A percentile compares a stretch with the other conserved stretches of the same genome.
phyloP scores from a whole-genome alignment of 257 asterid genomes.

The Penstemon eatonii region DNA sequence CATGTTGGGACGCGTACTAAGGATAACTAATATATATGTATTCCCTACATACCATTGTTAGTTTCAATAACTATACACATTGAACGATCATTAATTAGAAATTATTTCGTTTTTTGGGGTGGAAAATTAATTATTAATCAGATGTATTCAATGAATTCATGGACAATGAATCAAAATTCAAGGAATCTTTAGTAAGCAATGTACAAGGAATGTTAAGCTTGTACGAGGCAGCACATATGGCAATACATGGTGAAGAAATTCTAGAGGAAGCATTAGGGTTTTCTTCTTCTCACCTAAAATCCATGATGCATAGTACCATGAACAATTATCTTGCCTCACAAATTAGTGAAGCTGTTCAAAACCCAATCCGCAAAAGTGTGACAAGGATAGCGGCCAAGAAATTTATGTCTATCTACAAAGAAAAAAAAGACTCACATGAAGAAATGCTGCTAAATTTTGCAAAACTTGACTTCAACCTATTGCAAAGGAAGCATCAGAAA shows the following conservation, averaged over 20 bases:
- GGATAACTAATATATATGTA: too few species aligned
- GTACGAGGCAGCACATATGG: too few species aligned
- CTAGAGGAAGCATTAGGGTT: slow-evolving; percentile 23
- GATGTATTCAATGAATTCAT: slow-evolving; percentile 11
- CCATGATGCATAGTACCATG: not conserved
- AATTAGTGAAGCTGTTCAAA: not conserved
- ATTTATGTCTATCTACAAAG: slow-evolving; percentile 14
- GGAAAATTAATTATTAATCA: not conserved
- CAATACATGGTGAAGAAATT: not conserved
- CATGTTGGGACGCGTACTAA: too few species aligned
- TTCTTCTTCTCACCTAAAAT: slow-evolving; percentile 8
- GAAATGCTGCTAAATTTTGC: not conserved
- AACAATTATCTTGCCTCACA: not conserved
- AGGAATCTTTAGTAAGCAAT: too few species aligned
- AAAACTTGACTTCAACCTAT: slow-evolving; percentile 12
- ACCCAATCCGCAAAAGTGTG: slow-evolving; percentile 8
- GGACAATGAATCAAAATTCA: not conserved
- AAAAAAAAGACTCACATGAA: not conserved
- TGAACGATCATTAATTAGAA: too few species aligned
- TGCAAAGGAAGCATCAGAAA: slow-evolving; percentile 13
- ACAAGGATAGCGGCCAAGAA: not conserved
- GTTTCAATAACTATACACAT: too few species aligned
- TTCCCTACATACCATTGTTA: too few species aligned
- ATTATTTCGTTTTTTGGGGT: too few species aligned
- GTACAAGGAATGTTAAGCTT: too few species aligned